Conservation (phyloP, 192 early-diverging fungal genomes). For the Spinellus fusiger region DNA sequence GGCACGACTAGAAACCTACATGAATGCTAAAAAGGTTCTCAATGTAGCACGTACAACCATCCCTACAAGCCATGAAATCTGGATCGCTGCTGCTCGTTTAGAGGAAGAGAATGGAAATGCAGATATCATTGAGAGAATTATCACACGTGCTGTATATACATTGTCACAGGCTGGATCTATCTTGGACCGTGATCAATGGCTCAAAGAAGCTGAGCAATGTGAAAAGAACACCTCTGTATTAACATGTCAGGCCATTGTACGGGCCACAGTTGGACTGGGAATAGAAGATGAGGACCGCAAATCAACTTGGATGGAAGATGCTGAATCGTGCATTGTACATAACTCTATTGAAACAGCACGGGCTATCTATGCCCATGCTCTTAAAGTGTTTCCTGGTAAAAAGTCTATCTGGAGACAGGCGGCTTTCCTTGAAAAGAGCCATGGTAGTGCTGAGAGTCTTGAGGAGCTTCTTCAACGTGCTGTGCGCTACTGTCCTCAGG, state of each 20-base stretch:
- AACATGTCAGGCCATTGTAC: slow-evolving; percentile 82
- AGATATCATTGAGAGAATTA: slow-evolving; percentile 61
- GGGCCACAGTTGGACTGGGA: slow-evolving; percentile 70
- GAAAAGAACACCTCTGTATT: slow-evolving; percentile 72
- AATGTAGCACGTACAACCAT: slow-evolving; percentile 82
- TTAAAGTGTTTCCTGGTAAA: slow-evolving; percentile 69
- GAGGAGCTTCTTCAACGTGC: slow-evolving; percentile 79
- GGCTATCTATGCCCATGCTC: slow-evolving; percentile 78
- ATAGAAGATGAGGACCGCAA: slow-evolving; percentile 75
- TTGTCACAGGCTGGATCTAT: slow-evolving; percentile 60
- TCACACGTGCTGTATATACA: slow-evolving; percentile 62
- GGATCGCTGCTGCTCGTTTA: slow-evolving; percentile 89
- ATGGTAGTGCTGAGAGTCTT: slow-evolving; percentile 70
- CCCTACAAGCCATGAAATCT: slow-evolving; percentile 90
- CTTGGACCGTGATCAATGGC: slow-evolving; percentile 83
- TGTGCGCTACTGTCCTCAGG: slow-evolving; percentile 84
- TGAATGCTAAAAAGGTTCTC: slow-evolving; percentile 82
- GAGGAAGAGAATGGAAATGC: slow-evolving; percentile 77
- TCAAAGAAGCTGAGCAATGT: slow-evolving; percentile 77
- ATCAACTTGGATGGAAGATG: slow-evolving; percentile 85
- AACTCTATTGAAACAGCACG: slow-evolving; percentile 73
- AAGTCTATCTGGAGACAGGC: slow-evolving; percentile 82
- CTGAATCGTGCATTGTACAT: slow-evolving; percentile 61
- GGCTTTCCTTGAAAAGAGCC: slow-evolving; percentile 79
- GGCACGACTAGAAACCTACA: slow-evolving; percentile 84